Conservation (phyloP, 192 early-diverging fungal genomes). For the Entrophospora sp. region DNA sequence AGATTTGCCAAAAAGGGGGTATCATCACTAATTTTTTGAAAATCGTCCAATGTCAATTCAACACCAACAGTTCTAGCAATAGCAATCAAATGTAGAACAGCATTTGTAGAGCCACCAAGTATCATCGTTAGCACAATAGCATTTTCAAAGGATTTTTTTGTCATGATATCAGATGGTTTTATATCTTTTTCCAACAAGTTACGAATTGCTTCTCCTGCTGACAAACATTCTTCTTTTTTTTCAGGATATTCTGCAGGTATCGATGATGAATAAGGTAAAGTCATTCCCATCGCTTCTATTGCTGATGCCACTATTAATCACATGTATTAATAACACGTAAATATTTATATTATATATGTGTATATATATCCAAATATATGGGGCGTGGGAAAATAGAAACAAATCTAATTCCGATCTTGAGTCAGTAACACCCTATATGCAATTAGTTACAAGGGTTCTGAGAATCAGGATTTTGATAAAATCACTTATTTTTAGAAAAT, state of each 20-base stretch:
- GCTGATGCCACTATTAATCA: slow-evolving; percentile 74
- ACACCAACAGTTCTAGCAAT: slow-evolving; percentile 75
- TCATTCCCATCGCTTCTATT: slow-evolving; percentile 97
- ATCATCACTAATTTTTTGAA: slow-evolving; percentile 84
- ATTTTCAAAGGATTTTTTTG: slow-evolving; percentile 89
- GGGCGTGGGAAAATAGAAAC: too few relatives aligned
- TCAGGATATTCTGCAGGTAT: slow-evolving; percentile 83
- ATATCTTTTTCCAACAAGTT: slow-evolving; percentile 86
- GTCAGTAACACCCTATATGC: too few relatives aligned
- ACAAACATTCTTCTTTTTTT: slow-evolving; percentile 83
- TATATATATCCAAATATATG: too few relatives aligned
- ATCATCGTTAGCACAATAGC: slow-evolving; percentile 91
- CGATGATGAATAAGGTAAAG: slow-evolving; percentile 91
- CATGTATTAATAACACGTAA: background rate
- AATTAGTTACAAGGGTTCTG: too few relatives aligned
- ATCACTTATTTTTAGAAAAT: too few relatives aligned
- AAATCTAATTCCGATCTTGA: too few relatives aligned
- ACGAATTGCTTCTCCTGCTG: slow-evolving; percentile 80
- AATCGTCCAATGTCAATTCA: slow-evolving; percentile 83
- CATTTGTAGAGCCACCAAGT: slow-evolving; percentile 96
- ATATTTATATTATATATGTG: too few relatives aligned
- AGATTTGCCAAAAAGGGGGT: slow-evolving; percentile 96
- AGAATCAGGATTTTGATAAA: too few relatives aligned
- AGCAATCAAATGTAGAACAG: slow-evolving; percentile 91
- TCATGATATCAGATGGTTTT: slow-evolving; percentile 95